Evolutionary conservation across 2,329 filamentous ascomycete genomes (phyloP), one percentile per base, ranked within the genome.

Genomic region (Didymellaceae sp.): DNA sequence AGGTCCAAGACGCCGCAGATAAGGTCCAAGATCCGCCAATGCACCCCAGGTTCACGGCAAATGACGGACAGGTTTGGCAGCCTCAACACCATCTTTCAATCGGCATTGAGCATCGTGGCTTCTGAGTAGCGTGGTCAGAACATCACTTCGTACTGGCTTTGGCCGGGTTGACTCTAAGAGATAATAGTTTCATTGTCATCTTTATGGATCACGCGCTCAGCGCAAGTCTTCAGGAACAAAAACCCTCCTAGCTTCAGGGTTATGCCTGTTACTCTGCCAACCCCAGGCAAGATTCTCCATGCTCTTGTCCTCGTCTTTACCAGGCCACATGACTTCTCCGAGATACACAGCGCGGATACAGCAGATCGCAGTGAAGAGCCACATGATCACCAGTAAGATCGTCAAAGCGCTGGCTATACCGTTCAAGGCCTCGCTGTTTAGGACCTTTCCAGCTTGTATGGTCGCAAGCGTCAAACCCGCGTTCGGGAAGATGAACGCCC

Each of bases 401-500:
- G 83, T 83, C 77, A 86, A 77, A 14, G 78, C 82, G 13, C 79
- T 80, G 2, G 78, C 78, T 17, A 86, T 72, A 42, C 65, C 80
- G 80, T 62, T 79, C 63, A 87, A 71, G 0, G 75, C 81, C 0
- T 74, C 54, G 59, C 82, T 86, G 1, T 76, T 68, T 9, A 86
- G 71, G 0, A 71, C 77, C n/a, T 76, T 76, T 2, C 81, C 85
- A 35, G 86, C 73, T 11, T 81, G 75, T 31, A 87, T 83, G 4
- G 80, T 80, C 0, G 83, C 81, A 30, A 87, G 74, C 1, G 82
- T 83, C 42, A 87, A 81, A 0, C 85, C 85, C 1, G 81, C 83
- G 51, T 87, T 87, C 5, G 85, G 85, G 61, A 87, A 88, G 25
- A 88, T 80, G 67, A 86, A 85, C 5, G 83, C 82, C 84, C 84